Base-by-base conservation (phyloP, 2,329 filamentous ascomycete species). In the Pseudocercospora fijiensis region DNA sequence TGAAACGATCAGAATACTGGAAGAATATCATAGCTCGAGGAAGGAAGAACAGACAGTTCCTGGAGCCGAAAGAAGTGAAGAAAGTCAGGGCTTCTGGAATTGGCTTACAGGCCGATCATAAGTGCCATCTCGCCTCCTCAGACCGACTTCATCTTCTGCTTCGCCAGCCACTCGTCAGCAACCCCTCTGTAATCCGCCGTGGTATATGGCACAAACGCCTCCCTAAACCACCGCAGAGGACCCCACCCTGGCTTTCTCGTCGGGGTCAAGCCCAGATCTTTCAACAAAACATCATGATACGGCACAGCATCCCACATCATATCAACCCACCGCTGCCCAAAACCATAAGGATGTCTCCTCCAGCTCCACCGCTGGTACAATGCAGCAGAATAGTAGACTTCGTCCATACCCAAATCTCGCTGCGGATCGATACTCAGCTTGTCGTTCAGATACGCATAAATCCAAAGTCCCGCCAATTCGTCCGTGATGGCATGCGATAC, bases 381-480 rank as follows among this genome's bases (percentile, higher is more conserved):
- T 22, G 59, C 51, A 9, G 26, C 51, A n/a, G 62, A 41, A 28
- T 49, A 62, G 10, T 47, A 55, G 2, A 58, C 43, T 13, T 63
- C 16, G 10, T 55, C 52, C 8, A 30, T 20, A 0, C 47, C 57
- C 4, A 59, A 13, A 11, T 63, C 33, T 18, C 20, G 37, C 24
- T 37, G 10, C 2, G 58, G 61, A 24, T 64, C 62, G 30, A 62
- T 62, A 10, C 51, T 37, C 3, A 64, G 53, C 16, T 59, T 55
- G 28, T 62, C 65, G 45, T 64, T 64, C 41, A 64, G 52, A 55
- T 56, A 67, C 4, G 65, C 59, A 45, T 64, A 64, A 49, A 67
- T 64, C 62, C 62, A 64, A 10, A 62, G 30, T 8, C 61, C 59
- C 1, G 56, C 62, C 41, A 64, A 33, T 49, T 61, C 59, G 27